Evolutionary conservation across 2,329 filamentous ascomycete genomes (phyloP).

Genomic region (Xylariaceae sp.): DNA sequence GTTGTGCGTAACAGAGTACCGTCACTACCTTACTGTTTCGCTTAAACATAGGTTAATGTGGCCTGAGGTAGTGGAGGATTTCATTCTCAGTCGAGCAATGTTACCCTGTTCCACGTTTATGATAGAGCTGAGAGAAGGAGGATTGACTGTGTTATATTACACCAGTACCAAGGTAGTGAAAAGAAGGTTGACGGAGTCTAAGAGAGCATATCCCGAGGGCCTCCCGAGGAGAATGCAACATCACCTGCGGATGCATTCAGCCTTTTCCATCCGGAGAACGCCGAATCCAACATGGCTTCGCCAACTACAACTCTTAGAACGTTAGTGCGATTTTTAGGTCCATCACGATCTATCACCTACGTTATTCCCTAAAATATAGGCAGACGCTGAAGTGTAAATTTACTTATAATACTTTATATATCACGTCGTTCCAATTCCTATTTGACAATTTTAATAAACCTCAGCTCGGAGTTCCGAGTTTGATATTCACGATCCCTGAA

Average conservation of each 20-base stretch:
- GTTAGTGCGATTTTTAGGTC: not conserved
- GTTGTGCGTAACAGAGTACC: not conserved
- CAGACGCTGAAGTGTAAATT: not conserved
- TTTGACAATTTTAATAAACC: no score
- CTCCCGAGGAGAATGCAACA: constrained; percentile 5
- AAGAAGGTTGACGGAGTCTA: constrained; percentile 6
- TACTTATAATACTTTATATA: not conserved
- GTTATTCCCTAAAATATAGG: not conserved
- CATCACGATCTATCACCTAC: not conserved
- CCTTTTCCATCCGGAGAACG: constrained; percentile 20
- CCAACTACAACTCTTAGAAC: no score
- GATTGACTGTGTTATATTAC: constrained; percentile 12
- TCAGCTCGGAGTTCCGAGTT: no score
- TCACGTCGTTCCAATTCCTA: not conserved
- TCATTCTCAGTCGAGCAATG: no score
- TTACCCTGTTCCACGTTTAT: no score
- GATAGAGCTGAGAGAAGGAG: not conserved
- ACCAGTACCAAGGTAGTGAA: not conserved
- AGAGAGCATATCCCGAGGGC: constrained; percentile 4
- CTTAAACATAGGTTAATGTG: constrained; percentile 2
- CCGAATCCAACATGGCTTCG: constrained; percentile 10
- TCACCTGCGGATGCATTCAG: no score
- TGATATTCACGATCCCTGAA: not conserved
- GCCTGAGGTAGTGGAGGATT: not conserved
- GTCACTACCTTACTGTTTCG: not conserved